Conservation (phyloP, 1,139 yeast genomes). For the Sugiyamaella neomexicana region DNA sequence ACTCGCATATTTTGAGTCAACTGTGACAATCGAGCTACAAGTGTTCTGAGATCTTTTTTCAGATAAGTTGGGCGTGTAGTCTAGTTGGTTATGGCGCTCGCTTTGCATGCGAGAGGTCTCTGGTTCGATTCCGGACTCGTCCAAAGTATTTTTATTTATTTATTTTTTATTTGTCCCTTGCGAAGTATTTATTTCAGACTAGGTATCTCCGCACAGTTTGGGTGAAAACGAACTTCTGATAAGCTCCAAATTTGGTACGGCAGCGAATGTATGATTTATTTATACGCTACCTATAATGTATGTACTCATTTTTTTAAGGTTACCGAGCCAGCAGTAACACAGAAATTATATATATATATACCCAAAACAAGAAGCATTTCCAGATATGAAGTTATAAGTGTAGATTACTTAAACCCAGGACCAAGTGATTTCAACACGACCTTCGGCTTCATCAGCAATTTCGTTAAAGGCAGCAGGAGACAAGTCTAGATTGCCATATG, state of each 20-base stretch:
- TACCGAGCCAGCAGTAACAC: constrained; percentile 11
- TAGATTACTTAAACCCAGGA: constrained; percentile 35
- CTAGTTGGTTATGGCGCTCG: constrained; percentile 32
- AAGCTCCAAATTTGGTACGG: neutral
- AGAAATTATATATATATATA: constrained; percentile 6
- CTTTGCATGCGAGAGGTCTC: constrained; percentile 31
- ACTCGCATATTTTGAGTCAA: no score
- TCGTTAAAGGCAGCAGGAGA: constrained; percentile 54
- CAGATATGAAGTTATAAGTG: neutral
- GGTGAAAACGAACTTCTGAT: no score
- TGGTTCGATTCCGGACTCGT: constrained; percentile 31
- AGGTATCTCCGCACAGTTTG: no score
- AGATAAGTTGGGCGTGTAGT: constrained; percentile 26
- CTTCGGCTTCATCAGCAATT: constrained; percentile 49
- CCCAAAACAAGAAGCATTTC: neutral
- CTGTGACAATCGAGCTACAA: no score
- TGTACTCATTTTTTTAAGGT: constrained; percentile 5
- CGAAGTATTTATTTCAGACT: no score
- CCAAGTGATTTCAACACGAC: constrained; percentile 53
- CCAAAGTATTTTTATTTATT: no score
- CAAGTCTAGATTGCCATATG: constrained; percentile 50
- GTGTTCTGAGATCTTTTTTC: no score
- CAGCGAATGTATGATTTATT: neutral
- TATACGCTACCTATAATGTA: neutral
- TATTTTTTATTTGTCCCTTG: constrained; percentile 10